Evolutionary conservation across 306 rosid genomes (phyloP).

Genomic region (Dicorynia guianensis): DNA sequence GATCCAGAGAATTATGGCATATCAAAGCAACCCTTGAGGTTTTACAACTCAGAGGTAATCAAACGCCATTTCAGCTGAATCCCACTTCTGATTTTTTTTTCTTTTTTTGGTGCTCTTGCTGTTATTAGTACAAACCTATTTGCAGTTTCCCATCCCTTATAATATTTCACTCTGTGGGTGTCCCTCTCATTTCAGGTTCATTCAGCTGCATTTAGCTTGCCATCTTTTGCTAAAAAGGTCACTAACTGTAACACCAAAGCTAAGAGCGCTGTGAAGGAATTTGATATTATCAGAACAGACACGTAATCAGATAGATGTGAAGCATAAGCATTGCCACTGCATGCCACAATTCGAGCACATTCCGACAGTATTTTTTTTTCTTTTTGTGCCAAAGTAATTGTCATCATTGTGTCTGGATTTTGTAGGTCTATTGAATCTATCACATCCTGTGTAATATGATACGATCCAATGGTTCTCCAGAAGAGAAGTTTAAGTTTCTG

Average conservation of each 20-base stretch:
- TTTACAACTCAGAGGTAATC: slow-evolving; percentile 69
- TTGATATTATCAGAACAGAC: slow-evolving; percentile 14
- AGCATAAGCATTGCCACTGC: slow-evolving; percentile 8
- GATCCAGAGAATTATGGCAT: slow-evolving; percentile 51
- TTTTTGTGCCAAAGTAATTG: slow-evolving; percentile 3
- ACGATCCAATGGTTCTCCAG: too few species aligned
- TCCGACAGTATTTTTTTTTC: slow-evolving; percentile 41
- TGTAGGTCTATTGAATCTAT: background rate
- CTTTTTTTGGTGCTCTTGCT: background rate
- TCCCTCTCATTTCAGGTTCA: slow-evolving; percentile 58
- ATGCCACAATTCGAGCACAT: slow-evolving; percentile 30
- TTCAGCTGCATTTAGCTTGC: slow-evolving; percentile 75
- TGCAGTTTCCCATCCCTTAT: too few species aligned
- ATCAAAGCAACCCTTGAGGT: slow-evolving; percentile 62
- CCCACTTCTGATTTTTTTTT: background rate
- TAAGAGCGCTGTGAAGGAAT: slow-evolving; percentile 11
- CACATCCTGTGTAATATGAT: too few species aligned
- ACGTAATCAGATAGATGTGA: background rate
- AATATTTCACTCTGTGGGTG: background rate
- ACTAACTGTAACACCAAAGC: background rate
- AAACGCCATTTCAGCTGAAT: background rate
- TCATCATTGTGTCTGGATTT: slow-evolving; percentile 38
- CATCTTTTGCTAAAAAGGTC: slow-evolving; percentile 67
- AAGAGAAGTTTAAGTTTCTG: too few species aligned
- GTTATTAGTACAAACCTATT: too few species aligned